These are phyloP conservation scores for Colletotrichum lindemuthianum DNA, from an alignment of 2,329 filamentous ascomycete genomes.

Conservation along the genomic window DNA sequence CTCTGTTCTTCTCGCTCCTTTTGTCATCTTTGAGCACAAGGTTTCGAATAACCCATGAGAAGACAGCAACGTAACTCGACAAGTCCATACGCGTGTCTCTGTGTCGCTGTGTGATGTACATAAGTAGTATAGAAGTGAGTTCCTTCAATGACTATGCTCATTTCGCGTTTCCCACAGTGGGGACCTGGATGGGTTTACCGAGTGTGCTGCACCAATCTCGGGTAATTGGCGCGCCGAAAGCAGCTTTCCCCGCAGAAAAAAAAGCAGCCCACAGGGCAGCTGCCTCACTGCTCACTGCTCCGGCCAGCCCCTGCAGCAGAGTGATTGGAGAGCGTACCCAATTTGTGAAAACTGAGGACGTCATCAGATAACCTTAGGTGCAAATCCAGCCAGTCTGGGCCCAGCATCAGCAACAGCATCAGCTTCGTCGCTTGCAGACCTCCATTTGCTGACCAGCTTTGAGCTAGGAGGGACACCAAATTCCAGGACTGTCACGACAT, in stretches of 20 bases:
- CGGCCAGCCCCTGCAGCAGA: conserved; percentile 3
- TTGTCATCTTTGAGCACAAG: too few species aligned
- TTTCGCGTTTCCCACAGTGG: conserved; percentile 16
- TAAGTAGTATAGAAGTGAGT: too few species aligned
- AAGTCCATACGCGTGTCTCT: too few species aligned
- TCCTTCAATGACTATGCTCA: too few species aligned
- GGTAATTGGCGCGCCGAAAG: conserved; percentile 34
- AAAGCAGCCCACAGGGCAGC: conserved; percentile 18
- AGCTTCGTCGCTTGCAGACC: conserved; percentile 31
- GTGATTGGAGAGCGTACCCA: conserved; percentile 12
- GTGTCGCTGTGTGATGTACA: too few species aligned
- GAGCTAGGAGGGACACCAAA: conserved; percentile 3
- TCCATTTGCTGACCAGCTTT: conserved; percentile 21
- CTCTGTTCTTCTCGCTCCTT: too few species aligned
- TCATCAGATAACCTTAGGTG: conserved; percentile 30
- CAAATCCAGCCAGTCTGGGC: conserved; percentile 31
- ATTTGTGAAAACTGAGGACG: conserved; percentile 35
- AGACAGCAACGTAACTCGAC: too few species aligned
- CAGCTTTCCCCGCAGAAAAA: conserved; percentile 36
- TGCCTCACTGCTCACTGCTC: too few species aligned
- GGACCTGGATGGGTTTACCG: conserved; percentile 3
- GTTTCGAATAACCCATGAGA: too few species aligned
- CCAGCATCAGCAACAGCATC: neutral
- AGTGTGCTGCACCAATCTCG: conserved; percentile 16
- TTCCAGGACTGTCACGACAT: conserved; percentile 23